Conservation (phyloP, 805 yeast genomes). For the Nakazawaea molendinolei region DNA sequence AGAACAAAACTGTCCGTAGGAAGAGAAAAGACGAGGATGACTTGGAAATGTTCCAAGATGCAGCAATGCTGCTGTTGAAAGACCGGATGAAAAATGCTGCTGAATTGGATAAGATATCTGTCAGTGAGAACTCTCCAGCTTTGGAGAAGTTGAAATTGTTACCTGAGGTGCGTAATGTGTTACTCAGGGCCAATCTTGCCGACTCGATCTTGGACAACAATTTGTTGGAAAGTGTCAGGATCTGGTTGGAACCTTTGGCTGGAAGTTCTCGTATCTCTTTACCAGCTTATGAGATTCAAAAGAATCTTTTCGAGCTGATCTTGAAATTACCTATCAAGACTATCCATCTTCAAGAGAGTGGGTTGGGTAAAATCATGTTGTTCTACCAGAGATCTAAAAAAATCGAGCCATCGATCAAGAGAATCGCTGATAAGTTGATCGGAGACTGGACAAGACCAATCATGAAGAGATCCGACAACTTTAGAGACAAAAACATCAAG, state of each 20-base stretch:
- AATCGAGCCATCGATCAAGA: constrained; percentile 81
- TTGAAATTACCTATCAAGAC: constrained; percentile 86
- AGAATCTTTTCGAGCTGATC: constrained; percentile 71
- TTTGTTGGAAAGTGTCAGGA: constrained; percentile 83
- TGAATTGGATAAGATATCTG: constrained; percentile 55
- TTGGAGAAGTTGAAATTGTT: constrained; percentile 72
- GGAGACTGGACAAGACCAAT: constrained; percentile 99
- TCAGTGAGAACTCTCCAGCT: constrained; percentile 61
- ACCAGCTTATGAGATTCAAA: constrained; percentile 97
- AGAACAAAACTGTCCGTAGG: constrained; percentile 52
- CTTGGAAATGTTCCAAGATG: constrained; percentile 92
- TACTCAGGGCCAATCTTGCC: constrained; percentile 78
- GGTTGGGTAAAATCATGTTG: constrained; percentile 88
- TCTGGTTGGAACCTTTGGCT: constrained; percentile 97
- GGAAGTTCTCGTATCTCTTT: constrained; percentile 96
- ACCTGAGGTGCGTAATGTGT: constrained; percentile 67
- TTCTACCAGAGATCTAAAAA: constrained; percentile 87
- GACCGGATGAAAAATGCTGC: constrained; percentile 89
- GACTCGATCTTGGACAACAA: constrained; percentile 93
- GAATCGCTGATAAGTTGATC: constrained; percentile 82
- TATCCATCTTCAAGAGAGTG: constrained; percentile 89
- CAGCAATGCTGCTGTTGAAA: constrained; percentile 71
- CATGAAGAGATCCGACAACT: constrained; percentile 90
- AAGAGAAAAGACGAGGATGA: constrained; percentile 83
- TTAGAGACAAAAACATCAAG: constrained; percentile 76